Conservation (phyloP, 805 yeast genomes). For the Candida dajiaensis region DNA sequence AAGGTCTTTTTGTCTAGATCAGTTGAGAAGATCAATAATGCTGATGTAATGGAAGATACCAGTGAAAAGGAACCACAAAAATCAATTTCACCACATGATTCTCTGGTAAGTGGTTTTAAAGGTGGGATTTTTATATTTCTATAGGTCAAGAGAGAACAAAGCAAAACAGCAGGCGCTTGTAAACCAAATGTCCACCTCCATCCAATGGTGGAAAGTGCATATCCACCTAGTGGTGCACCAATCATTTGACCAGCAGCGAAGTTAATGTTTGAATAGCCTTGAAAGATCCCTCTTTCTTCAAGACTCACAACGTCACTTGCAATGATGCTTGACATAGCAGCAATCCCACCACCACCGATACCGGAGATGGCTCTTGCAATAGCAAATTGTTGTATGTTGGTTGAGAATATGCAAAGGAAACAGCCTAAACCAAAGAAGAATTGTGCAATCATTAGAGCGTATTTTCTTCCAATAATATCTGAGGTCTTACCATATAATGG, state of each 20-base stretch:
- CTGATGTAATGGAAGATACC: constrained; percentile 25
- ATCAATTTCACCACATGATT: constrained; percentile 30
- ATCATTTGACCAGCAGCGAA: constrained; percentile 32
- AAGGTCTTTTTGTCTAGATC: constrained; percentile 2
- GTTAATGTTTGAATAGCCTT: constrained; percentile 39
- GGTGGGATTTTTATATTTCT: constrained; percentile 5
- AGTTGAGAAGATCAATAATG: constrained; percentile 27
- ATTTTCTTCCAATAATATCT: constrained; percentile 52
- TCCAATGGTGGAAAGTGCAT: constrained; percentile 28
- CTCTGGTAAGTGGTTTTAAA: constrained; percentile 15
- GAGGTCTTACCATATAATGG: constrained; percentile 64
- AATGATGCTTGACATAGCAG: constrained; percentile 44
- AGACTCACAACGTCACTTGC: constrained; percentile 48
- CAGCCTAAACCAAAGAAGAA: constrained; percentile 39
- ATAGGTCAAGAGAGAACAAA: constrained; percentile 22
- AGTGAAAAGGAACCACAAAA: constrained; percentile 32
- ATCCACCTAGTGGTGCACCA: constrained; percentile 37
- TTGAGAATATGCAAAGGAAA: constrained; percentile 33
- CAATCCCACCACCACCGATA: constrained; percentile 51
- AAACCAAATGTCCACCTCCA: constrained; percentile 37
- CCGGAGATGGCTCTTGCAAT: constrained; percentile 48
- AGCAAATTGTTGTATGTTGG: constrained; percentile 36
- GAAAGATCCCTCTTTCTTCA: constrained; percentile 43
- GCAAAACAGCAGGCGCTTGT: constrained; percentile 31
- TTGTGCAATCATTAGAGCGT: constrained; percentile 36